Evolutionary conservation across 352 stramenopile species (phyloP).

Genomic region (Peronospora belbahrii): DNA sequence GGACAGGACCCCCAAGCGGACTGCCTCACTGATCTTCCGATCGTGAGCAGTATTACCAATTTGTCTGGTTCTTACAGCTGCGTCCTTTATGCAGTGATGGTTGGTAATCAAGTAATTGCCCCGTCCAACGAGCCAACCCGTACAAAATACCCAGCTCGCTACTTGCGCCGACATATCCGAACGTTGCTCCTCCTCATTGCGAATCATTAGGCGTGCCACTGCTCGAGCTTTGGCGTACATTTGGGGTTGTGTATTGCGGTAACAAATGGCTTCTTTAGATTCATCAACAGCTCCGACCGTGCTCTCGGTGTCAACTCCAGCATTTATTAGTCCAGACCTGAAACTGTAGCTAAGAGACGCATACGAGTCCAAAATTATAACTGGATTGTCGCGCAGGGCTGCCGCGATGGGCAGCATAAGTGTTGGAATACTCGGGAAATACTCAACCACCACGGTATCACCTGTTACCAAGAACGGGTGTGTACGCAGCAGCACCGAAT

Average conservation of each 20-base stretch:
- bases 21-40: conserved; percentile 6
- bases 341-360: conserved; percentile 15
- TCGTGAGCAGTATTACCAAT: neutral
- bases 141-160: conserved; percentile 38
- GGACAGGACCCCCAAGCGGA: conserved; percentile 28
- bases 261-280: conserved; percentile 52
- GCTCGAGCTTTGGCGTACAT: conserved; percentile 50
- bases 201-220: conserved; percentile 51
- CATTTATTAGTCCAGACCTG: neutral
- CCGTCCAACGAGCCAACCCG: conserved; percentile 50
- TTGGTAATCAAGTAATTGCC: conserved; percentile 62
- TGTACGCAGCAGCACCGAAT: conserved; percentile 24
- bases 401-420: conserved; percentile 30
- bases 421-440: conserved; percentile 43
- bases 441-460: conserved; percentile 34
- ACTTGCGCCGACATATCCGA: conserved; percentile 1
- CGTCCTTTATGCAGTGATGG: conserved; percentile 50
- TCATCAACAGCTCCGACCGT: conserved; percentile 37
- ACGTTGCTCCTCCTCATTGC: conserved; percentile 9
- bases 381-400: conserved; percentile 12
- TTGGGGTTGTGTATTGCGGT: conserved; percentile 34
- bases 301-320: conserved; percentile 28
- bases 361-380: conserved; percentile 40
- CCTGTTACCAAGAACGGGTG: conserved; percentile 41
- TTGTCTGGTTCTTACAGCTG: neutral